Evolutionary conservation across 345 rosid genomes (phyloP), one percentile per base, ranked within the genome.

Genomic region (Eutrema japonicum): DNA sequence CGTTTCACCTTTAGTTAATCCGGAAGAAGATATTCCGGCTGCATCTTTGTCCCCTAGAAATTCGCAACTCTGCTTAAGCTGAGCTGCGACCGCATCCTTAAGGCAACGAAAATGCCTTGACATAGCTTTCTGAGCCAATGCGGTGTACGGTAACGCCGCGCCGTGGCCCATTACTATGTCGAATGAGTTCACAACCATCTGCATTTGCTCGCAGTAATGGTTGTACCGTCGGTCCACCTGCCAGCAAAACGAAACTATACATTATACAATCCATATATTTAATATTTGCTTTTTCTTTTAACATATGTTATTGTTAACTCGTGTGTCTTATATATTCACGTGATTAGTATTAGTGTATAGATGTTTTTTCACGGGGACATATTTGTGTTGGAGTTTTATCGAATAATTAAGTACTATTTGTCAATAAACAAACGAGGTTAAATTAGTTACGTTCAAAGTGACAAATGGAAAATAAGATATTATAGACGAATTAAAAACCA

Each of bases 111-210:
- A 95, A 78, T 95, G 97, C 64, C 99, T 77, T 0, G 99, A 95
- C 99, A 95, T 95, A 26, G 99, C 99, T 82, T 95, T 91, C 79
- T 91, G 99, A 7, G 97, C 99, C 3, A 95, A 85, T 5, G 93
- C 89, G 0, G 99, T 95, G 86, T 95, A 95, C 0, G 97, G 96
- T 10, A 89, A 86, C 0, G 97, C 96, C 1, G 97, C 85, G 3
- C 97, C 92, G 10, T 83, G 89, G 6, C 98, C 98, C 96, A 94
- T 87, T 62, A 94, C 93, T 56, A 91, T 74, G 72, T 94, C 98
- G 72, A 89, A 94, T 68, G 97, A 91, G 83, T 91, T 94, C 82
- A 91, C 95, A 27, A 94, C 96, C 96, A 85, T 86, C 70, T 91
- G 98, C 97, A 94, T 94, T 69, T 91, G 97, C 66, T 94, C 96